phyloP scores from a whole-genome alignment of 495 filamentous ascomycete genomes.

The Staphylotrichum tortipilum region DNA sequence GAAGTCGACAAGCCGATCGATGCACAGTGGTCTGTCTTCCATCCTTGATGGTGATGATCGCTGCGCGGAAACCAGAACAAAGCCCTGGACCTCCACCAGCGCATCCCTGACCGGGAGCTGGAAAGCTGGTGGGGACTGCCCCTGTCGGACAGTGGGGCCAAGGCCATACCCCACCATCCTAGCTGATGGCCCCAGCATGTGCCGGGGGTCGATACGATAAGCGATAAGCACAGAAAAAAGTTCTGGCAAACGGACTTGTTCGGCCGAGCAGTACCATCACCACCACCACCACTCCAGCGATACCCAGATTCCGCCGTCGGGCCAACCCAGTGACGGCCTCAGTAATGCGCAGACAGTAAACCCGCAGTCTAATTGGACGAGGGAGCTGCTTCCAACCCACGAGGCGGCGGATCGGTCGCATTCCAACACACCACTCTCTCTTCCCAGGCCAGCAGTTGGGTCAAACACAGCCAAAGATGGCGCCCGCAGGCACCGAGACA shows the following conservation, averaged over 20 bases:
- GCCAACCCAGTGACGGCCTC: not conserved
- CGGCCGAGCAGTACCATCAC: no score
- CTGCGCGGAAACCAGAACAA: no score
- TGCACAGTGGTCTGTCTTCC: no score
- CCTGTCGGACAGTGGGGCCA: no score
- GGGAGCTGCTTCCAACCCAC: not conserved
- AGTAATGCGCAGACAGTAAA: conserved; percentile 3
- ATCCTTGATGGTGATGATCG: no score
- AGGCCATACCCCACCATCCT: no score
- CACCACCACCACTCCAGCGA: not conserved
- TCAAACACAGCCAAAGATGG: conserved; percentile 40
- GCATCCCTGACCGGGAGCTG: no score
- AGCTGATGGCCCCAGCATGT: no score
- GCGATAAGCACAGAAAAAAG: conserved; percentile 25
- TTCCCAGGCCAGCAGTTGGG: not conserved
- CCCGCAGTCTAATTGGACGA: not conserved
- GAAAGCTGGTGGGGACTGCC: no score
- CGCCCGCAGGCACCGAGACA: conserved; percentile 44
- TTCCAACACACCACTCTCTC: not conserved
- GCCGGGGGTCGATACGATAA: conserved; percentile 15
- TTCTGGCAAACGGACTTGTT: not conserved
- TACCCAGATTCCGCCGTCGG: not conserved
- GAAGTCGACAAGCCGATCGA: no score
- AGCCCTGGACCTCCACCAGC: no score
- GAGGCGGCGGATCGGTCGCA: not conserved